Evolutionary conservation across 768 basidiomycete species (phyloP), one percentile per base, ranked within the genome.

Genomic region (Dendrothele bispora): DNA sequence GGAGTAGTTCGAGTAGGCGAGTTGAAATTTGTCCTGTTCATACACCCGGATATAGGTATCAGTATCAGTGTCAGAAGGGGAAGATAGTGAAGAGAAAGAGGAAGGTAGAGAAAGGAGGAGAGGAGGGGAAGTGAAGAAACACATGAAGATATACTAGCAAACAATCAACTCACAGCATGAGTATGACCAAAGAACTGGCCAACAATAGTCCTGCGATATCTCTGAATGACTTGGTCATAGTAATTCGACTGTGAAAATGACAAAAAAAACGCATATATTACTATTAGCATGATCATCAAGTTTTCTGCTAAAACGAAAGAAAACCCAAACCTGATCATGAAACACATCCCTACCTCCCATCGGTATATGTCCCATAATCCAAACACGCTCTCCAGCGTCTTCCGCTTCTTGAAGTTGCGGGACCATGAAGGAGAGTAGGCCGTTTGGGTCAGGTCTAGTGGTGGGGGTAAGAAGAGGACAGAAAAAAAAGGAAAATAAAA

Each of bases 361-460:
- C 1, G 80, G 74, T 70, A 82, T 79, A 52, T 83, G 82, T 1
- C 71, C 80, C 15, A 82, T 78, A 55, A 85, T 78, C 80, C 82
- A 84, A 0, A 67, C 82, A 17, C 80, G 72, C 54, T 83, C 72
- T 1, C 82, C 81, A 0, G 72, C 71, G 49, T 77, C 73, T 61
- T 86, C 83, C 3, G 84, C 80, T 2, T 66, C 68, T 60, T 84
- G 82, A 4, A 86, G 68, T 53, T 84, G 66, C 14, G 68, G 58
- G 1, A 77, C 73, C 20, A 75, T 60, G 61, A 84, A 86, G 0
- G 67, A 69, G 7, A 86, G 61, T 39, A 85, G 69, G 7, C 79
- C 82, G 53, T 83, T 82, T 7, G 83, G 82, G 58, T 86, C 84
- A 5, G 75, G 69, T 37, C 72, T 72, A 29, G 2, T 42, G 27